Evolutionary conservation across 2,329 filamentous ascomycete species (phyloP).

Genomic region (Delphinella strobiligena): DNA sequence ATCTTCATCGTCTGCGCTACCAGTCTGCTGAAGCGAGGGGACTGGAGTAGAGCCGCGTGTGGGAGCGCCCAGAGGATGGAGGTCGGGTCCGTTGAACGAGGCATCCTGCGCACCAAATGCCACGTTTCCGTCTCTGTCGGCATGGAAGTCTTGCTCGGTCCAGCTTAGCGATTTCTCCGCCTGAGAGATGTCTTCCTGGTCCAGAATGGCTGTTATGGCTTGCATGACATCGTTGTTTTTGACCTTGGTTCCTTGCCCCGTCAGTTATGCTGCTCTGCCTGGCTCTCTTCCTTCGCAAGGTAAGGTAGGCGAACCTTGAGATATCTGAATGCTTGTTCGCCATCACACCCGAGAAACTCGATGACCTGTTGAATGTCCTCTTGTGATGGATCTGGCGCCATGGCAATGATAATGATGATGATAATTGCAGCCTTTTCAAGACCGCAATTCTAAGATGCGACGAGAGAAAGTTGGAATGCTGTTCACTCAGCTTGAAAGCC

Average conservation of each 20-base stretch:
- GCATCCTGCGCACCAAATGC: slow-evolving; percentile 7
- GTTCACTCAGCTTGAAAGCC: too few species aligned
- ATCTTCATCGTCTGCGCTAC: slow-evolving; percentile 19
- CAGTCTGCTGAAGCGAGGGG: slow-evolving; percentile 14
- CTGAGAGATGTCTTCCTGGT: slow-evolving; percentile 19
- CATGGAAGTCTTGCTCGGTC: slow-evolving; percentile 17
- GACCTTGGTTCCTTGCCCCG: too few species aligned
- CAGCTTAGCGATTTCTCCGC: slow-evolving; percentile 15
- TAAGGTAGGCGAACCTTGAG: slow-evolving; percentile 19
- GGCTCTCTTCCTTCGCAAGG: too few species aligned
- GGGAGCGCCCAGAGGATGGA: slow-evolving; percentile 18
- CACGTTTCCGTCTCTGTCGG: slow-evolving; percentile 19
- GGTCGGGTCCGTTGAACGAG: slow-evolving; percentile 12
- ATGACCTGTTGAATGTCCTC: slow-evolving; percentile 15
- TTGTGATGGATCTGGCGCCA: slow-evolving; percentile 13
- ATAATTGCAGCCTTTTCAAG: too few species aligned
- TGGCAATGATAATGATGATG: too few species aligned
- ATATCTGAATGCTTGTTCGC: slow-evolving; percentile 15
- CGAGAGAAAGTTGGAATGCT: too few species aligned
- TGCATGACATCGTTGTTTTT: slow-evolving; percentile 19
- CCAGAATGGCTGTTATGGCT: slow-evolving; percentile 19
- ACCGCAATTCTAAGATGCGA: too few species aligned
- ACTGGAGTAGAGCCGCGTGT: slow-evolving; percentile 19
- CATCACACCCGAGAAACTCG: slow-evolving; percentile 12
- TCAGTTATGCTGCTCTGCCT: too few species aligned